phyloP scores from a whole-genome alignment of 2,329 filamentous ascomycete species.

The Akanthomyces muscarius region DNA sequence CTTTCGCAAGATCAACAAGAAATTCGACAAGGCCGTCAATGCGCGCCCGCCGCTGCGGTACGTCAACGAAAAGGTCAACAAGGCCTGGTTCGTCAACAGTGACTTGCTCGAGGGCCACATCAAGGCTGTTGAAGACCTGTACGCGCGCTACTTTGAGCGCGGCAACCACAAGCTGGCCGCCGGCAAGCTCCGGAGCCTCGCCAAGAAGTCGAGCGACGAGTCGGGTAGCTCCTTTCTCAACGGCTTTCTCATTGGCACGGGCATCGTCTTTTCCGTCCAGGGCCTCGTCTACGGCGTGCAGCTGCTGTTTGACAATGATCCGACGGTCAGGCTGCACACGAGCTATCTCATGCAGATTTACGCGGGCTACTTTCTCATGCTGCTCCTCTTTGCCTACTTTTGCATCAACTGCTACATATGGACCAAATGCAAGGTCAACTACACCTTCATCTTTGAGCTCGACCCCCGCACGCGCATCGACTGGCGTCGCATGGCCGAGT shows the following conservation, averaged over 20 bases:
- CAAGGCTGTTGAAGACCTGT: constrained; percentile 79
- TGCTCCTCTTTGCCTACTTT: constrained; percentile 79
- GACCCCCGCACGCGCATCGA: constrained; percentile 81
- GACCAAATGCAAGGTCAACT: constrained; percentile 84
- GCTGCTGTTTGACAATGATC: constrained; percentile 49
- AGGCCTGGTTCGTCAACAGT: constrained; percentile 87
- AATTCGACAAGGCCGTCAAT: constrained; percentile 89
- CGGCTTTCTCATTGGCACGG: constrained; percentile 64
- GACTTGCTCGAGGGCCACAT: constrained; percentile 79
- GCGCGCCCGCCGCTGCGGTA: constrained; percentile 74
- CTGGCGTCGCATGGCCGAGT: constrained; percentile 82
- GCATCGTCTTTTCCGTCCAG: constrained; percentile 62
- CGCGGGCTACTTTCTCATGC: constrained; percentile 81
- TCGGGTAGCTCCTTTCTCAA: constrained; percentile 57
- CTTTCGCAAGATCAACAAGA: constrained; percentile 94
- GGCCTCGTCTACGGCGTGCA: constrained; percentile 58
- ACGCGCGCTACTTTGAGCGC: constrained; percentile 88
- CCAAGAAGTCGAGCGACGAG: constrained; percentile 52
- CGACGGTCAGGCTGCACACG: constrained; percentile 47
- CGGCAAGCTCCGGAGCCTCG: constrained; percentile 75
- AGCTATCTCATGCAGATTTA: constrained; percentile 83
- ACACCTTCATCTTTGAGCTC: constrained; percentile 95
- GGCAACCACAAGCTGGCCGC: constrained; percentile 90
- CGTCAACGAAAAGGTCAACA: constrained; percentile 87
- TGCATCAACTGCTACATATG: constrained; percentile 81